Conservation (phyloP, 306 rosid genomes). For the Gynostemma pentaphyllum region DNA sequence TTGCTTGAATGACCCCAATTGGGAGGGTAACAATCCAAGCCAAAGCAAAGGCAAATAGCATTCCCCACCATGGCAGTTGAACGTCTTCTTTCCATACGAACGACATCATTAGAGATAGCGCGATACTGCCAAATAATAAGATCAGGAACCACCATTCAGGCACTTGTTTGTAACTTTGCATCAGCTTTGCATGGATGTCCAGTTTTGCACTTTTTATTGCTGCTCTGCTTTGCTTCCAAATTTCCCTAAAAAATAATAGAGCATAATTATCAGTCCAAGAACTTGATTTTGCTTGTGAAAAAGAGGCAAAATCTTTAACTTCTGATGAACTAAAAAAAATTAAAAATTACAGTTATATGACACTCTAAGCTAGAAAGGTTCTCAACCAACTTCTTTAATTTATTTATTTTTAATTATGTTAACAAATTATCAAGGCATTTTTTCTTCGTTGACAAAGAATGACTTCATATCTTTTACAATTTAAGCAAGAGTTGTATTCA, state of each 20-base stretch:
- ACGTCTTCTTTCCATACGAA: conserved; percentile 73
- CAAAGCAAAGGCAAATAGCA: conserved; percentile 76
- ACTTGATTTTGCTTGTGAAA: background rate
- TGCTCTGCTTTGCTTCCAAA: conserved; percentile 65
- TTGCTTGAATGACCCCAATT: conserved; percentile 95
- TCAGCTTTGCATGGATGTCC: conserved; percentile 79
- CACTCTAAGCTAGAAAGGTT: background rate
- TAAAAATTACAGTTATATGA: background rate
- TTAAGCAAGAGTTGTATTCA: background rate
- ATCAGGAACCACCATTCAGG: conserved; percentile 95
- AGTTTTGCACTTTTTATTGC: conserved; percentile 53
- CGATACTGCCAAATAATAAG: conserved; percentile 54
- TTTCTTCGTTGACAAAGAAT: background rate
- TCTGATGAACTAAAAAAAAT: background rate
- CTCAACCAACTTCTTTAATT: background rate
- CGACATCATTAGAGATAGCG: conserved; percentile 45
- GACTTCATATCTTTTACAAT: background rate
- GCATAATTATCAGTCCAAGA: background rate
- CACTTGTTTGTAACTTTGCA: conserved; percentile 78
- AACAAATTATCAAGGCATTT: background rate
- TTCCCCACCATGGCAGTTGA: conserved; percentile 98
- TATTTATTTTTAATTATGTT: background rate
- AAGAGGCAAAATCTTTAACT: background rate
- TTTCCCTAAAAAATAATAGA: conserved; percentile 38
- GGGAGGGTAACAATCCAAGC: conserved; percentile 93